Percentiles rank a stretch among this genome's conserved stretches.
phyloP scores from a whole-genome alignment of 2,329 filamentous ascomycete genomes.

The Trichoderma gracile region DNA sequence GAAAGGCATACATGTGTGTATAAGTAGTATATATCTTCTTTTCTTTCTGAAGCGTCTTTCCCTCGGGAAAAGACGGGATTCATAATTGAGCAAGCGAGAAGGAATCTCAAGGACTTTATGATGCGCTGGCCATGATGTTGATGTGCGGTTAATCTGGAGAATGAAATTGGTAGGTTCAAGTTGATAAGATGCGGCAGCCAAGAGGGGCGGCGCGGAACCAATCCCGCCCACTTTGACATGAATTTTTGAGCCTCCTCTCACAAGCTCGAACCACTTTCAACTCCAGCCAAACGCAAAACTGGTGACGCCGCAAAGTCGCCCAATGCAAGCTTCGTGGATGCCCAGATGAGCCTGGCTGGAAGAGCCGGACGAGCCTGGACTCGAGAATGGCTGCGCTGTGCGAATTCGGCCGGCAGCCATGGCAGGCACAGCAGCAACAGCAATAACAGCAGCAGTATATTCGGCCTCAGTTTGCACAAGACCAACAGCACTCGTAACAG shows the following conservation, averaged over 20 bases:
- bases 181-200: neutral
- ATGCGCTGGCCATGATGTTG: neutral
- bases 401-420: neutral
- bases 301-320: conserved; percentile 19
- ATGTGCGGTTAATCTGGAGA: neutral
- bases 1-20: neutral
- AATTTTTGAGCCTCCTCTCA: neutral
- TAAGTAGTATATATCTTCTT: neutral
- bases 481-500: neutral
- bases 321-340: conserved; percentile 25
- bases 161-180: neutral
- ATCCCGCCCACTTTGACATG: conserved; percentile 11
- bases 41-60: neutral
- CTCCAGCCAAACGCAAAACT: neutral
- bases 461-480: neutral
- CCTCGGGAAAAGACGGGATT: too few relatives aligned
- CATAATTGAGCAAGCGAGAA: neutral
- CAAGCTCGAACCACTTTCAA: too few relatives aligned
- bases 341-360: conserved; percentile 43
- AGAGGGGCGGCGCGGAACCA: conserved; percentile 21
- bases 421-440: neutral
- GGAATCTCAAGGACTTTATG: neutral
- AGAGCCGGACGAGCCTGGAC: conserved; percentile 42
- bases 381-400: conserved; percentile 36
- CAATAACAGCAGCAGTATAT: neutral